These are phyloP conservation scores for Phanerochaete sordida DNA, from an alignment of 768 basidiomycete species.

Conservation along the genomic window DNA sequence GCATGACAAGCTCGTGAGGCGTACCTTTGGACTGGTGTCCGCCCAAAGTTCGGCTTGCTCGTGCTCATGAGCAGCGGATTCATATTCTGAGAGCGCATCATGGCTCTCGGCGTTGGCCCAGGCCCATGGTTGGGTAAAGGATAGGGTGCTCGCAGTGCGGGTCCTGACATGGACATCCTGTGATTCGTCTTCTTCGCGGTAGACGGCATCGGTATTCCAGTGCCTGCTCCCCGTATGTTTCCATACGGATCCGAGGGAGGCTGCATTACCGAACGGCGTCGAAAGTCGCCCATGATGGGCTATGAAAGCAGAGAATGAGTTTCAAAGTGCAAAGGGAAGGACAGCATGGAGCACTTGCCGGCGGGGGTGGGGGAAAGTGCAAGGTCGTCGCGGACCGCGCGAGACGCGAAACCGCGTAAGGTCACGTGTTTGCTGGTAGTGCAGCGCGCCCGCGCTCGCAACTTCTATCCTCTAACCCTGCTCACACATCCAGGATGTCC, in stretches of 20 bases:
- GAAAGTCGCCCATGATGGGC: slow-evolving; percentile 39
- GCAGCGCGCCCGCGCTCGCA: background rate
- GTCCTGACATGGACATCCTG: slow-evolving; percentile 73
- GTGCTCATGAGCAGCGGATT: slow-evolving; percentile 71
- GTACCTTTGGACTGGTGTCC: slow-evolving; percentile 74
- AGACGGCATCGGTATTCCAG: slow-evolving; percentile 69
- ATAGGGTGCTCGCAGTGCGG: slow-evolving; percentile 59
- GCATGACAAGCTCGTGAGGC: slow-evolving; percentile 18
- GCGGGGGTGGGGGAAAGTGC: background rate
- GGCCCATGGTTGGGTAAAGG: slow-evolving; percentile 25
- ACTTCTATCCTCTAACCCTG: background rate
- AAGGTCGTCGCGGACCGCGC: background rate
- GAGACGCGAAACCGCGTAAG: slow-evolving; percentile 6
- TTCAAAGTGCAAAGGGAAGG: background rate
- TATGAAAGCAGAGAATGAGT: background rate
- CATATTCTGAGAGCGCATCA: slow-evolving; percentile 62
- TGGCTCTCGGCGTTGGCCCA: slow-evolving; percentile 58
- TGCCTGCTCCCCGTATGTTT: slow-evolving; percentile 37
- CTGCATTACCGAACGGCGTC: slow-evolving; percentile 59
- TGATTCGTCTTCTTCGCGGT: slow-evolving; percentile 66
- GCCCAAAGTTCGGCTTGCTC: slow-evolving; percentile 58
- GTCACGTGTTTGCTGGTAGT: background rate
- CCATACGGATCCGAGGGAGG: slow-evolving; percentile 46
- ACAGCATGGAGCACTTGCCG: background rate
- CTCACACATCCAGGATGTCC: slow-evolving; percentile 17